Evolutionary conservation across 2,329 filamentous ascomycete genomes (phyloP), one percentile per base, ranked within the genome.

Genomic region (Calycina herbarum): DNA sequence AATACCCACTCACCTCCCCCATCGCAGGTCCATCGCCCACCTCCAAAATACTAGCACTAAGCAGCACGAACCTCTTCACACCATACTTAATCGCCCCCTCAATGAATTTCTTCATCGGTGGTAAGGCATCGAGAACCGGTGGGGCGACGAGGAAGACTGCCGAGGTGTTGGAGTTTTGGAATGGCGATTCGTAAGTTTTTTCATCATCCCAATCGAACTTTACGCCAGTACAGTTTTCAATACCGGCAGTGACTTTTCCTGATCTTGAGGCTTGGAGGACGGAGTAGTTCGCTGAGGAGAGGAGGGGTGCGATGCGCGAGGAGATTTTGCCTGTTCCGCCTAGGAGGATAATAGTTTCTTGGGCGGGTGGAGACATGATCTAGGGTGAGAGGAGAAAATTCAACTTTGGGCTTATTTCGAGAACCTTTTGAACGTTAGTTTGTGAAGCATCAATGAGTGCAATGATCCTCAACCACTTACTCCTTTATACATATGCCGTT

Each of bases 281-380:
- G 5, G 74, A 73, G 48, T 76, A 69, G 24, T 67, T 68, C 11
- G 72, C 71, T 8, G 68, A 61, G 3, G 75, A 69, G 15, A 82
- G 75, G 3, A 79, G 74, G 17, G 68, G 65, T 48, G 77, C 77
- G 38, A 83, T 72, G 38, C 78, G 77, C n/a, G 73, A 73, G 54
- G 78, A 77, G 1, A 82, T 76, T 59, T 81, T 82, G 64, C 82
- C 81, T 0, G 78, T 81, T 56, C 81, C 81, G 57, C 81, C 81
- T 2, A 78, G 73, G 7, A 83, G 70, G 48, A 83, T 76, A 48
- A 83, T 70, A 1, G 58, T 64, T n/a, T 40, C 51, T 33, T 67
- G 33, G n/a, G 42, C 24, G n/a, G 45, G n/a, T 24, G 45, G 57
- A 29, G 60, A 58, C 58, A 65, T 67, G 15, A 11, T 54, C 35